Evolutionary conservation across 2,329 filamentous ascomycete species (phyloP), one percentile per base, ranked within the genome.

Genomic region (Exophiala alcalophila): DNA sequence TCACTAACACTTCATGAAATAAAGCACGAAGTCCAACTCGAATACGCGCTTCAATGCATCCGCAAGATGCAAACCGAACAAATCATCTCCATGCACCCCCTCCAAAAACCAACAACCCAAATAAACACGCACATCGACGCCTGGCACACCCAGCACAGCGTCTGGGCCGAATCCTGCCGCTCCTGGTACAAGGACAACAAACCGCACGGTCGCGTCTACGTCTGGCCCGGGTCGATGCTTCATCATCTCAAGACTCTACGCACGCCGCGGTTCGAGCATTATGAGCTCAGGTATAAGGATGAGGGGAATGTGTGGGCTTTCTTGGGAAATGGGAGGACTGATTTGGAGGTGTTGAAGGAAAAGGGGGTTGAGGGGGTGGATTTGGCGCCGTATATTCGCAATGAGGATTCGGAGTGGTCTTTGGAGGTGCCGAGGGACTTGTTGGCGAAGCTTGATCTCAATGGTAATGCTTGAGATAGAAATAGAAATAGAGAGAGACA

Each of bases 271-370:
- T 65, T 56, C 36, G 59, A 63, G 43, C 48, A 60, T 33, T 64
- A 63, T 50, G 55, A 63, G n/a, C 58, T 64, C 34, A 52, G 55
- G 25, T 65, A 64, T 49, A 57, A 59, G 9, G 59, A 62, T 48
- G 44, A 47, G 14, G n/a, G n/a, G n/a, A 69, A 68, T 49, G 55
- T 61, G 5, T 68, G 65, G 49, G 63, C 62, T 8, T 68, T 62
- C 50, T 53, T 68, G 19, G 61, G 60, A 10, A 62, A 70, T 59
- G 69, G 70, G 19, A 64, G 70, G 50, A 64, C 72, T 16, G 71
- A 71, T 58, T 67, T 47, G 16, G 47, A 50, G 25, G 11, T 27
- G 5, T 40, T 33, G 25, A 24, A 21, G 19, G 45, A 48, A 19
- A 29, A 48, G 5, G 45, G 40, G 16, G 26, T 11, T n/a, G 16